These are phyloP conservation scores for Metschnikowia kunwiensis DNA, from an alignment of 805 yeast genomes.

Conservation along the genomic window DNA sequence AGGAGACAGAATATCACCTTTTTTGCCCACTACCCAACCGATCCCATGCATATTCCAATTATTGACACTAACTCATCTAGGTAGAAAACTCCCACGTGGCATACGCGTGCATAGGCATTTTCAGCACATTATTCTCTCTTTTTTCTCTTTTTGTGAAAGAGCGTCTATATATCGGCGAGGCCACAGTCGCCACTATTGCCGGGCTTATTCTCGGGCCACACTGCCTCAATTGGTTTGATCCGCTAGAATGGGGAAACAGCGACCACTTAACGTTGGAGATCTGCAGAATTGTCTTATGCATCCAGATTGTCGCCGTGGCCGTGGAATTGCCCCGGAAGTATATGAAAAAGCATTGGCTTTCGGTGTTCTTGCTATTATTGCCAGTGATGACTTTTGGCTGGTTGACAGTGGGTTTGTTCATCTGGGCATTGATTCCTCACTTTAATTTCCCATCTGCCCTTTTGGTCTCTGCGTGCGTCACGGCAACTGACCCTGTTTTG, in stretches of 20 bases:
- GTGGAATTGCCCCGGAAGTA: constrained; percentile 90
- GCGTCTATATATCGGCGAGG: constrained; percentile 83
- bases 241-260: constrained; percentile 79
- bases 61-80: no score
- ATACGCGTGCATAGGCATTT: constrained; percentile 83
- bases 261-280: constrained; percentile 81
- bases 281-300: constrained; percentile 75
- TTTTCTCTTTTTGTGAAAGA: constrained; percentile 82
- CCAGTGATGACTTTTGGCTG: constrained; percentile 93
- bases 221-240: constrained; percentile 78
- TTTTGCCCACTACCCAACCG: no score
- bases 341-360: constrained; percentile 78
- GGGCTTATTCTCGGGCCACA: constrained; percentile 90
- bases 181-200: constrained; percentile 80
- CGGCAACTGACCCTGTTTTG: constrained; percentile 93
- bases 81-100: constrained; percentile 73
- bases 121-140: constrained; percentile 75
- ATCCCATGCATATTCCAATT: no score
- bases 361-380: constrained; percentile 67
- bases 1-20: no score
- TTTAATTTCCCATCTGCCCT: constrained; percentile 69
- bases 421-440: constrained; percentile 74
- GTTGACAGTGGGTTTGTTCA: constrained; percentile 75
- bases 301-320: constrained; percentile 91
- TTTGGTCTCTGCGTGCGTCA: constrained; percentile 79